Evolutionary conservation across 169 alveolate species (phyloP).

Genomic region (Blepharisma undulans): DNA sequence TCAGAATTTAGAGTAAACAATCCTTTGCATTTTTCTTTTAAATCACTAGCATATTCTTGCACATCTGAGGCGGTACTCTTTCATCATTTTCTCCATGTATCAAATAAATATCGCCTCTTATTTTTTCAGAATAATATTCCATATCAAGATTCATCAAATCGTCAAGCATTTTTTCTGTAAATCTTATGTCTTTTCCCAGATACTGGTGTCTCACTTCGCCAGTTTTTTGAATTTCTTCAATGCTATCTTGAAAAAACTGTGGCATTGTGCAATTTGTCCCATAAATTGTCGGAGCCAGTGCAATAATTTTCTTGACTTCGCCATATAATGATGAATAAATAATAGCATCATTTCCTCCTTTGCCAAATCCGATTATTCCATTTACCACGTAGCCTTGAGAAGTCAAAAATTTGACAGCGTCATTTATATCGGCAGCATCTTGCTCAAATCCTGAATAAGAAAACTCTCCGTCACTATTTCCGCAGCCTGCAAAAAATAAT

Average conservation of each 20-base stretch:
- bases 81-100: neutral
- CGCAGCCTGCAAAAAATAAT: neutral
- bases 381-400: neutral
- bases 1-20: no score
- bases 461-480: constrained; percentile 28
- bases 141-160: neutral
- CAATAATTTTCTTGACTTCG: neutral
- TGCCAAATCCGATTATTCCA: neutral
- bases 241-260: neutral
- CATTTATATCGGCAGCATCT: neutral
- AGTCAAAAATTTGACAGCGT: neutral
- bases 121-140: neutral
- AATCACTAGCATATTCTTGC: neutral
- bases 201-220: neutral
- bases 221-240: neutral
- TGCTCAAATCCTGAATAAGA: neutral
- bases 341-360: neutral
- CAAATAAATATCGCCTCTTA: neutral
- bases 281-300: neutral
- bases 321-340: neutral
- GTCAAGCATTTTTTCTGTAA: neutral
- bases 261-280: neutral
- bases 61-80: neutral
- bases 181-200: neutral
- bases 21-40: neutral